These are phyloP conservation scores for Solanum corneliomulleri DNA, from an alignment of 257 asterid genomes.

Conservation along the genomic window DNA sequence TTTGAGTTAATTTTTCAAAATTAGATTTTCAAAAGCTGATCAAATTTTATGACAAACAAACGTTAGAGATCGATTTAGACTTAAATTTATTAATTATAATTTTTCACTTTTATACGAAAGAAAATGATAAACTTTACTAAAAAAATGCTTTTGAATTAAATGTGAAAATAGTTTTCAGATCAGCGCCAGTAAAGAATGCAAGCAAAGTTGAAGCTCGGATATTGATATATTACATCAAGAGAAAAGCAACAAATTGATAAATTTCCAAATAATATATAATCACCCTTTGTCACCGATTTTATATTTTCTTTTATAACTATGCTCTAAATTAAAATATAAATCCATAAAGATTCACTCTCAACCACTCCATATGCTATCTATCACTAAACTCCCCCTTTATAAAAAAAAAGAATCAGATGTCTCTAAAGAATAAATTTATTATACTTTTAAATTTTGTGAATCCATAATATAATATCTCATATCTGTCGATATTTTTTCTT, in stretches of 20 bases:
- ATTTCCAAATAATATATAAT: no score
- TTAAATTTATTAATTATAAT: background rate
- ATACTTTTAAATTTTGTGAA: background rate
- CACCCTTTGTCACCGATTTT: no score
- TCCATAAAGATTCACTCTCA: background rate
- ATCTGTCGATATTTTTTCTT: background rate
- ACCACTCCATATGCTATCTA: background rate
- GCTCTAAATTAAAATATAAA: background rate
- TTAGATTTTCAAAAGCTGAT: no score
- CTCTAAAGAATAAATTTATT: background rate
- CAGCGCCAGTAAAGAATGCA: no score
- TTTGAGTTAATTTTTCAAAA: no score
- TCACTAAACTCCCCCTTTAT: background rate
- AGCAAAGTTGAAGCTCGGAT: no score
- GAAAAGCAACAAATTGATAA: no score
- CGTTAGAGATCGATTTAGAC: background rate
- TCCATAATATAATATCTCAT: background rate
- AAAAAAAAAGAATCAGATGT: background rate
- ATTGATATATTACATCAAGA: no score
- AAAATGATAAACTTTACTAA: background rate
- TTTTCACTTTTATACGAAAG: background rate
- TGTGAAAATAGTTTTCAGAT: background rate
- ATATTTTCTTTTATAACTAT: background rate
- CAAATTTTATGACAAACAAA: background rate
- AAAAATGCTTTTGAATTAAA: background rate